Evolutionary conservation across 352 stramenopile species (phyloP).

Genomic region (Globisporangium ultimum): DNA sequence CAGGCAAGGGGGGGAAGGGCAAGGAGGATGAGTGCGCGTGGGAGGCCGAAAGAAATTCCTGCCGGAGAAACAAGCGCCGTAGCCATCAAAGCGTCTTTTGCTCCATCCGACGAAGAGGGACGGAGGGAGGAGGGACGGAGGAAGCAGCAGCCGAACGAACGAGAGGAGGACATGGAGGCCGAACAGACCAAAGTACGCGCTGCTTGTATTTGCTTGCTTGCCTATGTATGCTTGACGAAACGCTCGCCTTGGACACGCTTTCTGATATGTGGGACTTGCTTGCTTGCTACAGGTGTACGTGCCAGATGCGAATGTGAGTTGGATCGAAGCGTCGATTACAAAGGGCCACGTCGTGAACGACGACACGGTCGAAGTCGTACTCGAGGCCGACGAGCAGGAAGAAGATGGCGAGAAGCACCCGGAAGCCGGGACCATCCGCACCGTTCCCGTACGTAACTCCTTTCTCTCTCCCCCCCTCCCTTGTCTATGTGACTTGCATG

Average conservation of each 20-base stretch:
- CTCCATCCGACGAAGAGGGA: conserved; percentile 10
- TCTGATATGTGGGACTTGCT: conserved; percentile 2
- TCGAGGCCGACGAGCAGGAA: conserved; percentile 65
- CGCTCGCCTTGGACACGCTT: neutral
- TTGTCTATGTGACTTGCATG: neutral
- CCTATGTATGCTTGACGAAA: conserved; percentile 1
- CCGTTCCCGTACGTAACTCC: conserved; percentile 31
- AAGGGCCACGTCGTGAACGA: conserved; percentile 80
- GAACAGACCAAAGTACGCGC: conserved; percentile 17
- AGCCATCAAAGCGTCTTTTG: conserved; percentile 15
- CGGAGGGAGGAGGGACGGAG: conserved; percentile 8
- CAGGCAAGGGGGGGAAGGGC: neutral
- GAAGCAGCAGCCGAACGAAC: conserved; percentile 1
- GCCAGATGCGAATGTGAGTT: conserved; percentile 70
- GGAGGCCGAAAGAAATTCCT: conserved; percentile 11
- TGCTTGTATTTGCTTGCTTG: neutral
- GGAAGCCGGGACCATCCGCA: conserved; percentile 44
- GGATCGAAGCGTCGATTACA: conserved; percentile 81
- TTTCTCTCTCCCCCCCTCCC: neutral
- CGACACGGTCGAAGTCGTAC: conserved; percentile 75
- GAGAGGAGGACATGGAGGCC: conserved; percentile 13
- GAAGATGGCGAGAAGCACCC: conserved; percentile 66
- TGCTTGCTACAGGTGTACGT: conserved; percentile 71
- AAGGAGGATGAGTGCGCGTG: neutral
- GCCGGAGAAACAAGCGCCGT: neutral